phyloP scores from a whole-genome alignment of 2,329 filamentous ascomycete species.

The Pseudogymnoascus pannorum region DNA sequence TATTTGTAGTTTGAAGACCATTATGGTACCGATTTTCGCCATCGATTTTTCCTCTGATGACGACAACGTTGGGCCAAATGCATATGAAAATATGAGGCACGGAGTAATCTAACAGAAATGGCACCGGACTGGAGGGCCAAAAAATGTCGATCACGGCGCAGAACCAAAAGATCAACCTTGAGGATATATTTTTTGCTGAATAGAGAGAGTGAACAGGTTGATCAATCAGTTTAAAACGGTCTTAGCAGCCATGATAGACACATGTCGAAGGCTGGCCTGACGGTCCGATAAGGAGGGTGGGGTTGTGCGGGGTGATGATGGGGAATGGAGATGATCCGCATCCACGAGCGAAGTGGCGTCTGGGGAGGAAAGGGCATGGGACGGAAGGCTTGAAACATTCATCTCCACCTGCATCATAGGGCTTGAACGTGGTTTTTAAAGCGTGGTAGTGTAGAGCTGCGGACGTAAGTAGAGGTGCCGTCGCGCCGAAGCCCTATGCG shows the following conservation, averaged over 20 bases:
- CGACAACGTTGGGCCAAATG: not conserved
- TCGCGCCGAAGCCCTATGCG: not conserved
- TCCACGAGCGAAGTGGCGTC: not conserved
- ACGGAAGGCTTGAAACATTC: not conserved
- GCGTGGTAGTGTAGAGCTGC: not conserved
- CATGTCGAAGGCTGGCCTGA: not conserved
- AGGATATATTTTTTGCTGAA: not conserved
- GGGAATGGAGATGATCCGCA: not conserved
- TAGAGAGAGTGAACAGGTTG: not conserved
- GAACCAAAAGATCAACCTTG: not conserved
- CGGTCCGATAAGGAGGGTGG: not conserved
- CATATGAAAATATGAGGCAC: not conserved
- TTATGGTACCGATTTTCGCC: not conserved
- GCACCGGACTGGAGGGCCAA: not conserved
- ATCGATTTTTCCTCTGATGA: not conserved
- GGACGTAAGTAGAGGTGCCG: not conserved
- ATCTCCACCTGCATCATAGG: not conserved
- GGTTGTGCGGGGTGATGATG: not conserved
- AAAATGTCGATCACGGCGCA: not conserved
- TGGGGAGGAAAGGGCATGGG: not conserved
- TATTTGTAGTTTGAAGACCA: not conserved
- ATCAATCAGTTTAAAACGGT: not conserved
- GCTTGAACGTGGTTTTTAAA: not conserved
- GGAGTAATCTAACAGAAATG: conserved; percentile 1
- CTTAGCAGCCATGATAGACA: not conserved